These are phyloP conservation scores for Vigna hirtella DNA, from an alignment of 306 rosid genomes.

Conservation along the genomic window DNA sequence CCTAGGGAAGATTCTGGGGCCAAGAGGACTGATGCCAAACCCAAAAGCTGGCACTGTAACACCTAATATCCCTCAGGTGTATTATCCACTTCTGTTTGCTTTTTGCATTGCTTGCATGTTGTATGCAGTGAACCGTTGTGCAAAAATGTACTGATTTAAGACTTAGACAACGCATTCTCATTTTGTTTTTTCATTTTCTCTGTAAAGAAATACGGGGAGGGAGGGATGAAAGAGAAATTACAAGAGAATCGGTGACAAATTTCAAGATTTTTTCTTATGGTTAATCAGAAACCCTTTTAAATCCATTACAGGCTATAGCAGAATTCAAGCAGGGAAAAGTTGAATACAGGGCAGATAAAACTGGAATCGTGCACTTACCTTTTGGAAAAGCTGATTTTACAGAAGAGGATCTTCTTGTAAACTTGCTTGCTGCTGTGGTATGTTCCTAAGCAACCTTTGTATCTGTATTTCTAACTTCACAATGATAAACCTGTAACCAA, in stretches of 20 bases:
- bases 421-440: slow-evolving; percentile 87
- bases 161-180: not conserved
- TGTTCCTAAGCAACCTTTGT: slow-evolving; percentile 41
- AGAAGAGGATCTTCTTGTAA: slow-evolving; percentile 84
- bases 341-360: slow-evolving; percentile 95
- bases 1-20: slow-evolving; percentile 97
- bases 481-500: not conserved
- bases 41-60: slow-evolving; percentile 99
- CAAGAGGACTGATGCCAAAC: slow-evolving; percentile 99
- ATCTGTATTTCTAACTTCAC: slow-evolving; percentile 7
- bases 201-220: not conserved
- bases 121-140: not conserved
- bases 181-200: not conserved
- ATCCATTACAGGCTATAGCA: slow-evolving; percentile 76
- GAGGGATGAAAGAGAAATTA: not conserved
- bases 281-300: slow-evolving; percentile 2
- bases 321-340: slow-evolving; percentile 99
- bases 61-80: slow-evolving; percentile 93
- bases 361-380: slow-evolving; percentile 96
- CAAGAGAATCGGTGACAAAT: not conserved
- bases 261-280: slow-evolving; percentile 1
- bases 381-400: slow-evolving; percentile 89
- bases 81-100: slow-evolving; percentile 22
- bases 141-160: not conserved
- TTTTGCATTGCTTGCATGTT: not conserved